Conservation (phyloP, 495 filamentous ascomycete species). For the Xanthoparmelia taractica region DNA sequence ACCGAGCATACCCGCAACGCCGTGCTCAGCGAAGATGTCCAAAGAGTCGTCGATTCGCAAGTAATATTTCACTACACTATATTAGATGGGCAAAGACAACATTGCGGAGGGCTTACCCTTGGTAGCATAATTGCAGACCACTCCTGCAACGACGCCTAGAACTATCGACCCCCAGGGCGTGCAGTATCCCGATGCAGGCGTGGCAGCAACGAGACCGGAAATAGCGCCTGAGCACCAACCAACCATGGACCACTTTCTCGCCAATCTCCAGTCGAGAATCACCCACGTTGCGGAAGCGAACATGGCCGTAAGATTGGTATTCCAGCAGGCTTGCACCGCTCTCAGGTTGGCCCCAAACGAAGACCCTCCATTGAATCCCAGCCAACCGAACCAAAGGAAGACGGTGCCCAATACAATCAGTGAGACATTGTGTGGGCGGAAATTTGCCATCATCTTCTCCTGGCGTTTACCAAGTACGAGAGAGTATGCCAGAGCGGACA, state of each 20-base stretch:
- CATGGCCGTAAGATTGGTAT: constrained; percentile 84
- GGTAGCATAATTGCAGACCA: constrained; percentile 87
- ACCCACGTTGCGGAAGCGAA: constrained; percentile 86
- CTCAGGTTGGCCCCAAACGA: constrained; percentile 95
- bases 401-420: constrained; percentile 92
- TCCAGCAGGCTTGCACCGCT: constrained; percentile 95
- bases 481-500: constrained; percentile 90
- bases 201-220: constrained; percentile 82
- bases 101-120: constrained; percentile 55
- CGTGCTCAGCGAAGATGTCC: constrained; percentile 98
- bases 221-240: constrained; percentile 96
- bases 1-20: constrained; percentile 85
- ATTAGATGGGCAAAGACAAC: constrained; percentile 34
- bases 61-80: constrained; percentile 77
- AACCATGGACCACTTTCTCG: constrained; percentile 98
- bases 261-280: constrained; percentile 87
- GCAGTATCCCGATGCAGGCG: constrained; percentile 81
- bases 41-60: constrained; percentile 91
- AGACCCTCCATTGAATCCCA: constrained; percentile 97
- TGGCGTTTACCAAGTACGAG: constrained; percentile 92
- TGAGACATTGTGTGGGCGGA: constrained; percentile 94
- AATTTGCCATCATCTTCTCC: constrained; percentile 98
- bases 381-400: constrained; percentile 97
- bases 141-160: constrained; percentile 74
- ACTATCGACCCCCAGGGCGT: constrained; percentile 83